A percentile compares a stretch with the other conserved stretches of the same genome.
Evolutionary conservation across 2,329 filamentous ascomycete genomes (phyloP).

Genomic region (Aaosphaeria arxii): DNA sequence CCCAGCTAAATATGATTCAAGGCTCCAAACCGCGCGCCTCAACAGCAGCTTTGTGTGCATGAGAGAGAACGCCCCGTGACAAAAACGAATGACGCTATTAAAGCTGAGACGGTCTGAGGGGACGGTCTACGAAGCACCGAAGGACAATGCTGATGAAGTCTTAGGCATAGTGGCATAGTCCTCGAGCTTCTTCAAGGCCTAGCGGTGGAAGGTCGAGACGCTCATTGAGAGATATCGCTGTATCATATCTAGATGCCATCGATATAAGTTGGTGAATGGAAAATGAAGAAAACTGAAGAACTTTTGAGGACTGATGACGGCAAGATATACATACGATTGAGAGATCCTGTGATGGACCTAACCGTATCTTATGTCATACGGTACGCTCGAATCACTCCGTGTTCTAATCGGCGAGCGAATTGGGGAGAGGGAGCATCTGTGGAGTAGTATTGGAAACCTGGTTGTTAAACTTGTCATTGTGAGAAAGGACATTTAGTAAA

Average conservation of each 20-base stretch:
- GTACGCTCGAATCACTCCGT: slow-evolving; percentile 33
- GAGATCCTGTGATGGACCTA: too few relatives aligned
- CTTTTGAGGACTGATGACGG: too few relatives aligned
- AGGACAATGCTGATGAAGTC: slow-evolving; percentile 21
- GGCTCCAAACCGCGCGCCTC: slow-evolving; percentile 18
- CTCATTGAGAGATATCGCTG: slow-evolving; percentile 22
- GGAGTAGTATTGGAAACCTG: slow-evolving; percentile 22
- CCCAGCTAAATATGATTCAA: slow-evolving; percentile 12
- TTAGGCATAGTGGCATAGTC: slow-evolving; percentile 25
- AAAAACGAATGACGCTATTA: slow-evolving; percentile 21
- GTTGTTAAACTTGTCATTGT: slow-evolving; percentile 18
- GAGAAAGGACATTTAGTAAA: too few relatives aligned
- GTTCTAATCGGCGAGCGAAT: slow-evolving; percentile 31
- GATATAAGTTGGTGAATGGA: not conserved
- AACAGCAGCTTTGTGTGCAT: slow-evolving; percentile 18
- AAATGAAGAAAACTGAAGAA: not conserved
- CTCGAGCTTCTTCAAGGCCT: slow-evolving; percentile 15
- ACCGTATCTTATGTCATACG: slow-evolving; percentile 32
- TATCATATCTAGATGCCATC: slow-evolving; percentile 4
- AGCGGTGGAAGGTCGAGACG: slow-evolving; percentile 15
- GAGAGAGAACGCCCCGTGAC: slow-evolving; percentile 22
- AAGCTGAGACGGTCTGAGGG: slow-evolving; percentile 20
- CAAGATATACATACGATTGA: too few relatives aligned
- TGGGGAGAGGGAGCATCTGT: slow-evolving; percentile 21
- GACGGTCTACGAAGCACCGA: slow-evolving; percentile 13